Evolutionary conservation across 2,329 filamentous ascomycete species (phyloP), one percentile per base, ranked within the genome.

Genomic region (Talaromyces funiculosus): DNA sequence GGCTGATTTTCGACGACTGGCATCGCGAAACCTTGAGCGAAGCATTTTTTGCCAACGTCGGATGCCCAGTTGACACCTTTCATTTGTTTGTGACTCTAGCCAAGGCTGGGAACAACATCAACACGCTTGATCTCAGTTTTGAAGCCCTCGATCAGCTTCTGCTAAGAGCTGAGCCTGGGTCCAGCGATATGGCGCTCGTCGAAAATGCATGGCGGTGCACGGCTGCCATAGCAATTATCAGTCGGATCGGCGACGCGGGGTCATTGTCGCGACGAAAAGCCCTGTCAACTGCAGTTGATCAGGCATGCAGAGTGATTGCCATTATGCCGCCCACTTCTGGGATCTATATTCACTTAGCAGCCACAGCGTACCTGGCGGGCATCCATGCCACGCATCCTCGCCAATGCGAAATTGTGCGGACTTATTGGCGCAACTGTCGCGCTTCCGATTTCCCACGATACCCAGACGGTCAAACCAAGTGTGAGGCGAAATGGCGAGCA

Each of bases 1-100:
- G 60, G 1, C 62, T 72, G 16, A 75, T 78, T 20, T 78, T 78
- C 54, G 73, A 76, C 22, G 71, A 74, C 63, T 79, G 75, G 75
- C 75, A 78, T 62, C 74, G 73, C 6, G 65, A 70, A 9, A 68
- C 70, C 2, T 55, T 78, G 0, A 66, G 68, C 1, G 65, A 70
- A 18, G 62, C 57, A 1, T 77, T 78, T 33, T 76, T 78, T 20
- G 64, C 66, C 3, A 69, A 68, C 2, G 73, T 79, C 0, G 77
- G 76, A 1, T 77, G 76, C 56, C 72, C 73, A 0, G 45, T 68
- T 1, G 74, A 77, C 33, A 72, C 73, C 0, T 78, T 76, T 31
- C 66, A 71, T n/a, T 62, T 77, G 0, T 74, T 75, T 18, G 70
- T 74, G 0, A 61, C 70, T 1, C 64, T 77, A 0, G 71, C 71